A percentile compares a stretch with the other conserved stretches of the same genome.
Conservation (phyloP, 495 filamentous ascomycete genomes). For the Baudoinia panamericana region DNA sequence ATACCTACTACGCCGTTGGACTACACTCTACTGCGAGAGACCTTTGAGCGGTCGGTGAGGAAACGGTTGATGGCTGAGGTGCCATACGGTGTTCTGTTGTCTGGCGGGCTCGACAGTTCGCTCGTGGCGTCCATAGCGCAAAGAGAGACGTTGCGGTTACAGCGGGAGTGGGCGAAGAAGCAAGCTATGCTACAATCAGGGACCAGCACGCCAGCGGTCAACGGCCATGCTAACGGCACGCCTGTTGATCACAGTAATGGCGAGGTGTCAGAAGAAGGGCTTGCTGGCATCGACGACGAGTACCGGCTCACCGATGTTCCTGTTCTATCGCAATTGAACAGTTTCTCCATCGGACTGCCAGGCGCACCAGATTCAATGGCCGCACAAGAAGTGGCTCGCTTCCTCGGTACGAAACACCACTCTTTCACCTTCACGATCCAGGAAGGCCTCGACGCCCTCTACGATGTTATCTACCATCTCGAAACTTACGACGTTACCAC, state of each 20-base stretch:
- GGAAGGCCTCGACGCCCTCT: conserved; percentile 88
- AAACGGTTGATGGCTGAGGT: conserved; percentile 98
- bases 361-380: conserved; percentile 82
- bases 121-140: conserved; percentile 92
- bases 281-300: conserved; percentile 89
- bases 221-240: conserved; percentile 25
- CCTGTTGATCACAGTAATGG: conserved; percentile 33
- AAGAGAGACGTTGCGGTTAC: conserved; percentile 69
- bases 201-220: conserved; percentile 26
- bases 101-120: conserved; percentile 90
- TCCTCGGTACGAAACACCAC: conserved; percentile 93
- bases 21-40: conserved; percentile 62
- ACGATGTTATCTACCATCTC: conserved; percentile 94
- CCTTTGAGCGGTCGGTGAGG: conserved; percentile 79
- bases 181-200: conserved; percentile 15
- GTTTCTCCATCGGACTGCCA: conserved; percentile 92
- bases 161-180: conserved; percentile 34
- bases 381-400: conserved; percentile 79
- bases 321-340: conserved; percentile 77
- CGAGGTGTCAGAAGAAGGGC: conserved; percentile 37
- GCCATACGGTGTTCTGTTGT: conserved; percentile 89
- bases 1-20: conserved; percentile 70
- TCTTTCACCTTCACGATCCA: conserved; percentile 95
- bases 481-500: conserved; percentile 98
- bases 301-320: conserved; percentile 84